Percentiles rank a stretch among this genome's conserved stretches.
phyloP scores from a whole-genome alignment of 2,329 filamentous ascomycete genomes.

The Paecilomyces sp. region DNA sequence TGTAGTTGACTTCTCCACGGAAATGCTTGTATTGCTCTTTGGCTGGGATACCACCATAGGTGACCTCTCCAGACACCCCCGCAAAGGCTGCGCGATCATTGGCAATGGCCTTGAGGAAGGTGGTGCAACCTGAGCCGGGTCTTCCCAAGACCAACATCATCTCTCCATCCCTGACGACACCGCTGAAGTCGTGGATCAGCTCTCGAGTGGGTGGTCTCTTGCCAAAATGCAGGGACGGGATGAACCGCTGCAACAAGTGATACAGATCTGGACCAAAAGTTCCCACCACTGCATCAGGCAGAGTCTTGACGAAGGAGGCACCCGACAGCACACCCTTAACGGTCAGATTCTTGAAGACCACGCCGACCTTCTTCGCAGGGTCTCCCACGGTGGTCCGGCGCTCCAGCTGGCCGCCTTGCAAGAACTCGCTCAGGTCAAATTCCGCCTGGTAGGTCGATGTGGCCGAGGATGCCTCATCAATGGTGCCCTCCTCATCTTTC shows the following conservation, averaged over 20 bases:
- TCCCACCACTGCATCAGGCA: slow-evolving; percentile 66
- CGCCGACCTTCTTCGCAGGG: slow-evolving; percentile 69
- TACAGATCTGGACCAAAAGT: slow-evolving; percentile 79
- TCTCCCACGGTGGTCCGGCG: slow-evolving; percentile 57
- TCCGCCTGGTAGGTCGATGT: slow-evolving; percentile 27
- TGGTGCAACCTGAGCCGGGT: slow-evolving; percentile 68
- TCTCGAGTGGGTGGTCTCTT: slow-evolving; percentile 44
- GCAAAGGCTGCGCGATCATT: slow-evolving; percentile 63
- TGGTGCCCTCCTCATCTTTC: slow-evolving; percentile 38
- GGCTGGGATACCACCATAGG: slow-evolving; percentile 64
- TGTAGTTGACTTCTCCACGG: slow-evolving; percentile 71
- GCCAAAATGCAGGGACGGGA: slow-evolving; percentile 45
- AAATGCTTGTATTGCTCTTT: slow-evolving; percentile 61
- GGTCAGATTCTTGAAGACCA: slow-evolving; percentile 68
- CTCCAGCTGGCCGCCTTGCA: slow-evolving; percentile 69
- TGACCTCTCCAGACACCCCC: slow-evolving; percentile 60
- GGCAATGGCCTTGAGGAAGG: slow-evolving; percentile 67
- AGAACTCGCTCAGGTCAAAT: slow-evolving; percentile 63
- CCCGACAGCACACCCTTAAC: slow-evolving; percentile 65
- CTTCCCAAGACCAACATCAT: slow-evolving; percentile 68
- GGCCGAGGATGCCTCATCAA: slow-evolving; percentile 31
- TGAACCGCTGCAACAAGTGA: slow-evolving; percentile 49
- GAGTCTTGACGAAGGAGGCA: slow-evolving; percentile 61
- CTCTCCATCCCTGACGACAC: slow-evolving; percentile 59
- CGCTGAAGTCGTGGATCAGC: slow-evolving; percentile 61